Conservation (phyloP, 805 yeast genomes). For the Lachancea fermentati region DNA sequence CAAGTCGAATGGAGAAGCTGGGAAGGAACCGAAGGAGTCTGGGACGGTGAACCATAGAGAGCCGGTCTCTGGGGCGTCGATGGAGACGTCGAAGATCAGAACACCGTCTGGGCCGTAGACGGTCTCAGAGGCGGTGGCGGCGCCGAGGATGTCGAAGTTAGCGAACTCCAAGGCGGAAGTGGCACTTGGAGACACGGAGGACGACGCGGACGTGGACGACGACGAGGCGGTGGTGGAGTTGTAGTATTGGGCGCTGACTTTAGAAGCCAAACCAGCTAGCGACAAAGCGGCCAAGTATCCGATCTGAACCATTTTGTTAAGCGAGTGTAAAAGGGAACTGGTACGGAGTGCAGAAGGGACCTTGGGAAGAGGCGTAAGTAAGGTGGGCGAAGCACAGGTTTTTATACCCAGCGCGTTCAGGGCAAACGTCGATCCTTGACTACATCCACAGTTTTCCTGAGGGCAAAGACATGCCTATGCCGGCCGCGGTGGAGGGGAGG, state of each 20-base stretch:
- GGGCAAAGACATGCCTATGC: too few relatives aligned
- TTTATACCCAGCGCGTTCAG: too few relatives aligned
- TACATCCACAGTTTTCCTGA: too few relatives aligned
- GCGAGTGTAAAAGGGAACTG: background rate
- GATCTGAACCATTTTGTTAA: background rate
- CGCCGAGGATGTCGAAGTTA: conserved; percentile 1
- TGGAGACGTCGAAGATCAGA: conserved; percentile 1
- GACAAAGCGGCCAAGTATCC: background rate
- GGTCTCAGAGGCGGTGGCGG: conserved; percentile 1
- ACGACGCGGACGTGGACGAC: conserved; percentile 1
- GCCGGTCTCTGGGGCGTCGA: conserved; percentile 5
- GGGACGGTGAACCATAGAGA: conserved; percentile 10
- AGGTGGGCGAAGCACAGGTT: too few relatives aligned
- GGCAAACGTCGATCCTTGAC: too few relatives aligned
- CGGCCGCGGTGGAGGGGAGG: too few relatives aligned
- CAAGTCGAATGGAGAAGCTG: conserved; percentile 4
- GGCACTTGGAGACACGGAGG: background rate
- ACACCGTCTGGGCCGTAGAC: conserved; percentile 3
- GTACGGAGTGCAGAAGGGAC: too few relatives aligned
- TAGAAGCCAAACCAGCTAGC: conserved; percentile 1
- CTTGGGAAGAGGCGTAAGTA: too few relatives aligned
- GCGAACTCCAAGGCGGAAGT: conserved; percentile 1
- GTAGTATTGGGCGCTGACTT: background rate
- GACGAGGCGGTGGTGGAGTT: background rate
- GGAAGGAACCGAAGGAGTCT: conserved; percentile 4